Base-by-base conservation (phyloP, 2,329 filamentous ascomycete species). In the Botrytis byssoidea region DNA sequence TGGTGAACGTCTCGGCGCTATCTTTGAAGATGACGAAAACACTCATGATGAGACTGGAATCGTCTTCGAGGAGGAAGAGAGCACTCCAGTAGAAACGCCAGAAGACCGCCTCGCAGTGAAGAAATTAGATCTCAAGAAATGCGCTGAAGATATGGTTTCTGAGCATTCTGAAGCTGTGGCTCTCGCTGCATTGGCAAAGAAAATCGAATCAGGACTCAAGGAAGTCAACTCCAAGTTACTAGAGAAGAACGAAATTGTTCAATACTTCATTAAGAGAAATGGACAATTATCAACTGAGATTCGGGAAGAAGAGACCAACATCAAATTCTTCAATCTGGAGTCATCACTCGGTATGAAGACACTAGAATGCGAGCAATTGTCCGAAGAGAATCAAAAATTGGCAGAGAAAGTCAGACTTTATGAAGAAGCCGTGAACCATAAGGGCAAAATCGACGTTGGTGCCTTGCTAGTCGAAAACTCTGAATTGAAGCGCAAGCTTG, bases 231-330 rank as follows among this genome's bases (percentile, higher is more conserved):
- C 14, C 14, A 72, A 68, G 32, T 60, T 72, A 35, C 44, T 72
- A 51, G 70, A 72, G 51, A 72, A 72, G 63, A 67, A 72, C 22
- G 70, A 72, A 68, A 68, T 72, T 35, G 70, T 72, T 22, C 70
- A 72, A 40, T 72, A 67, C 40, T 72, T 72, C 40, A 72, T 72
- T 3, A 66, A 67, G 16, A 66, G 70, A 12, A 72, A 72, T 29
- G 70, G 65, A 6, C 46, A 68, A 25, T 55, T 72, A 18, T 68
- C 70, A 29, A 72, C 64, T 22, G 70, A 72, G 37, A 55, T 72
- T 12, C 70, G 70, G 16, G 37, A 44, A 20, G 70, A 68, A 29
- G 70, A 72, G 55, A 66, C 55, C 6, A 72, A 68, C 61, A 72
- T 72, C 46, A 72, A 72, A 37, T 68, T 59, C 48, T 44, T 59